Percentiles rank a stretch among this genome's conserved stretches.
Evolutionary conservation across 2,329 filamentous ascomycete genomes (phyloP).

Genomic region (Paecilomyces sp.): DNA sequence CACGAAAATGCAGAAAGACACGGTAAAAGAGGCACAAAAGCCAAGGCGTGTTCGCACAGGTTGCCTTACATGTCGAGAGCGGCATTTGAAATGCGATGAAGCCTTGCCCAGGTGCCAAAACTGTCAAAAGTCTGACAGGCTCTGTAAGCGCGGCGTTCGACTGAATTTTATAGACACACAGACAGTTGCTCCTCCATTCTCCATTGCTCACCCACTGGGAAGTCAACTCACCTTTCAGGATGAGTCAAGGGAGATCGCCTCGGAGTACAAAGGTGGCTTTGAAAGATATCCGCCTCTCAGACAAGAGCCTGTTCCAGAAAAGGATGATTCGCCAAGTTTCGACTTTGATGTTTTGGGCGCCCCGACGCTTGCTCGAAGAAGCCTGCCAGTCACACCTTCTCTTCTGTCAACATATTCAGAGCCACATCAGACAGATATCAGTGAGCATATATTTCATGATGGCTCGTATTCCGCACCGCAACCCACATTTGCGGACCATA

Average conservation of each 20-base stretch:
- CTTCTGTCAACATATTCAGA: conserved; percentile 42
- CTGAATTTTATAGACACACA: conserved; percentile 88
- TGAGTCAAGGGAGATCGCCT: conserved; percentile 83
- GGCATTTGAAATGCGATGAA: conserved; percentile 89
- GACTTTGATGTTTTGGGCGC: conserved; percentile 24
- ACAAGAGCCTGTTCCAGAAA: conserved; percentile 24
- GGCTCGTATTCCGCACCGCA: conserved; percentile 17
- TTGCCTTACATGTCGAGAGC: conserved; percentile 81
- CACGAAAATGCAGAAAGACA: conserved; percentile 11
- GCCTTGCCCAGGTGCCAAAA: conserved; percentile 61
- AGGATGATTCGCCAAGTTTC: conserved; percentile 14
- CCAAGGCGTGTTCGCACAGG: conserved; percentile 85
- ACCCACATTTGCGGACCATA: conserved; percentile 20
- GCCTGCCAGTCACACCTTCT: conserved; percentile 45
- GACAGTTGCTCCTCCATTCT: conserved; percentile 58
- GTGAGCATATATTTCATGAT: conserved; percentile 19
- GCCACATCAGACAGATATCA: conserved; percentile 27
- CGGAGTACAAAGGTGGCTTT: conserved; percentile 76
- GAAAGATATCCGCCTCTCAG: conserved; percentile 60
- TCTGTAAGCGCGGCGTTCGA: conserved; percentile 78
- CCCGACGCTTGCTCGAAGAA: conserved; percentile 37
- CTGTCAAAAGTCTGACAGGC: conserved; percentile 77
- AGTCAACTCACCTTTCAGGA: conserved; percentile 76
- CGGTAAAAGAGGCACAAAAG: conserved; percentile 38
- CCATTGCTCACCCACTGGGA: conserved; percentile 53